Base-by-base conservation (phyloP, 208 protist genomes). In the Leishmania tarentolae region DNA sequence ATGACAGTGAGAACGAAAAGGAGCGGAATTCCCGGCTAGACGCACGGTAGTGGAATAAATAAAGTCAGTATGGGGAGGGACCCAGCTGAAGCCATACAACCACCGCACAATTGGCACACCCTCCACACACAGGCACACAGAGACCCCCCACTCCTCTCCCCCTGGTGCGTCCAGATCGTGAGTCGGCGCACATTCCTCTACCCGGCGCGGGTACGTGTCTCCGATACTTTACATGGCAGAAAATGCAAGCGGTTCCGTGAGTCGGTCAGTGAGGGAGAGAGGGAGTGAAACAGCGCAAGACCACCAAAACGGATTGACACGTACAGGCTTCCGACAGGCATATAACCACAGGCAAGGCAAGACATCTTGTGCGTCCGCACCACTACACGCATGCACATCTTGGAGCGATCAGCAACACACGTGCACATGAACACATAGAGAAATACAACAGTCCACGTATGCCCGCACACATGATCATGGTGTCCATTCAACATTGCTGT, bases 401-500 rank as follows among this genome's bases (percentile, higher is more conserved):
- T 71, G 3, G 65, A 35, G 24, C 13, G 15, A 31, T n/a, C 6
- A 46, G n/a, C 40, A 8, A 6, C 3, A 13, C 3, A 71, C 17
- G 46, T 46, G 13, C 21, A 47, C 15, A 15, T 13, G n/a, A 6
- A n/a, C 21, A 47, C 15, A 15, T 13, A 46, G 7, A 9, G 19
- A n/a, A 21, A 13, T 71, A 31, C 40, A n/a, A 24, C 24, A 1
- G n/a, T 40, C 70, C 2, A 6, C 6, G 5, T 53, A 53, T 11
- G n/a, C 70, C 5, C 40, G 28, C 46, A 8, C 40, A 40, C 56
- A 24, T 75, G 35, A 52, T 80, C 86, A 92, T 21, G 87, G 79
- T 0, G 76, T 85, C 92, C 89, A 94, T 37, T 89, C 83, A 19
- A 94, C 80, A 52, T 84, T 88, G 73, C n/a, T 82, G 84, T 68